Percentiles rank a stretch among this genome's conserved stretches.
Evolutionary conservation across 1,139 yeast species (phyloP).

Genomic region (Torulaspora globosa): DNA sequence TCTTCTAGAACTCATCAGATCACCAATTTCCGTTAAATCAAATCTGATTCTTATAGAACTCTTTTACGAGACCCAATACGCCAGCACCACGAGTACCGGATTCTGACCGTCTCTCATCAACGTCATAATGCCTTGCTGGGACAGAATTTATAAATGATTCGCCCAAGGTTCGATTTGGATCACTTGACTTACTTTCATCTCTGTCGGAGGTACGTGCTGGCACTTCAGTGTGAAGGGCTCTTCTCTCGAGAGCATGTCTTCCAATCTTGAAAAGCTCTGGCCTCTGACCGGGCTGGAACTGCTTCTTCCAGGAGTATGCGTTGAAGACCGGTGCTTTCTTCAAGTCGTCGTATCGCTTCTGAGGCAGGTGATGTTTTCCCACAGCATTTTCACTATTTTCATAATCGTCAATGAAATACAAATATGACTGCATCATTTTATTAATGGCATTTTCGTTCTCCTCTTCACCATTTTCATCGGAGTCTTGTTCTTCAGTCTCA

Average conservation of each 20-base stretch:
- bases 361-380: slow-evolving; percentile 36
- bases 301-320: slow-evolving; percentile 37
- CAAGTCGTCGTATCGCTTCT: slow-evolving; percentile 13
- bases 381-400: slow-evolving; percentile 44
- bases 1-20: not conserved
- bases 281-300: slow-evolving; percentile 33
- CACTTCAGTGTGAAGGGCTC: slow-evolving; percentile 1
- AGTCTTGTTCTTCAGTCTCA: slow-evolving; percentile 11
- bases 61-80: slow-evolving; percentile 77
- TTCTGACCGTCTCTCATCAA: slow-evolving; percentile 45
- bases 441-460: slow-evolving; percentile 61
- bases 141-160: slow-evolving; percentile 34
- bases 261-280: slow-evolving; percentile 28
- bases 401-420: slow-evolving; percentile 82
- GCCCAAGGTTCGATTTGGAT: slow-evolving; percentile 7
- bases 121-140: slow-evolving; percentile 21
- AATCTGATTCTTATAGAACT: slow-evolving; percentile 65
- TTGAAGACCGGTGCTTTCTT: slow-evolving; percentile 13
- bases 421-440: slow-evolving; percentile 86
- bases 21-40: slow-evolving; percentile 24
- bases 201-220: slow-evolving; percentile 2
- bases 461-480: slow-evolving; percentile 26
- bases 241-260: slow-evolving; percentile 15
- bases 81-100: slow-evolving; percentile 48
- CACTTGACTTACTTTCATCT: slow-evolving; percentile 4